Evolutionary conservation across 179 eudicot genomes (phyloP).

Genomic region (Vitellaria paradoxa): DNA sequence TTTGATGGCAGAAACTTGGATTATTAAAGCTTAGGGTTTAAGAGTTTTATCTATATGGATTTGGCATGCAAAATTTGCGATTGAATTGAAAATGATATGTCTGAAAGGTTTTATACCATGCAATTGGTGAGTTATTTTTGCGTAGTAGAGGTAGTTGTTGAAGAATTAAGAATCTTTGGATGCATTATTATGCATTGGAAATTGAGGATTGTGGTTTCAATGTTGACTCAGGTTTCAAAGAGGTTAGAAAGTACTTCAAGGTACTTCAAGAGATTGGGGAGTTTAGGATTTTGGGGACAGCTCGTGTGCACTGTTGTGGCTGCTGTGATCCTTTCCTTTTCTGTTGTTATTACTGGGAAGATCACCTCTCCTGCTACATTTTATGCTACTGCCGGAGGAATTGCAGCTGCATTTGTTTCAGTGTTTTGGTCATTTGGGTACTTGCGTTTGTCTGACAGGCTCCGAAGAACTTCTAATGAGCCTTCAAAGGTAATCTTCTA

Average conservation of each 20-base stretch:
- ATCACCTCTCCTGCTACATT: conserved; percentile 77
- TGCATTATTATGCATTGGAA: background rate
- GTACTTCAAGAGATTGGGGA: conserved; percentile 86
- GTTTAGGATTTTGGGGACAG: conserved; percentile 93
- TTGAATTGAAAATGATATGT: too few relatives aligned
- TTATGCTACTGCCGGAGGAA: conserved; percentile 82
- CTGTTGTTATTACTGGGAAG: conserved; percentile 65
- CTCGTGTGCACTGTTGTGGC: conserved; percentile 75
- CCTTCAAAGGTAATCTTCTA: conserved; percentile 73
- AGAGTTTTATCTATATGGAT: background rate
- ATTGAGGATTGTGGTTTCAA: background rate
- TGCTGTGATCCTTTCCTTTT: conserved; percentile 91
- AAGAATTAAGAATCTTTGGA: background rate
- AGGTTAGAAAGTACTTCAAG: conserved; percentile 71
- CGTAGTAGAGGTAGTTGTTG: background rate
- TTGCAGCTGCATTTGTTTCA: conserved; percentile 83
- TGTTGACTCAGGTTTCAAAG: conserved; percentile 62
- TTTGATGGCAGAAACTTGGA: too few relatives aligned
- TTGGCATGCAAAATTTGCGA: too few relatives aligned
- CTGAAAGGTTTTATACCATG: too few relatives aligned
- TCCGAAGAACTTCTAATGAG: conserved; percentile 71
- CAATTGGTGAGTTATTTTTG: background rate
- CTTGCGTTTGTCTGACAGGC: conserved; percentile 71
- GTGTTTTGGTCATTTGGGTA: conserved; percentile 94
- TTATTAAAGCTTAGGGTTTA: background rate